Percentiles rank a stretch among this genome's conserved stretches.
These are phyloP conservation scores for Phytopythium helicoides DNA, from an alignment of 352 stramenopile species.

Conservation along the genomic window DNA sequence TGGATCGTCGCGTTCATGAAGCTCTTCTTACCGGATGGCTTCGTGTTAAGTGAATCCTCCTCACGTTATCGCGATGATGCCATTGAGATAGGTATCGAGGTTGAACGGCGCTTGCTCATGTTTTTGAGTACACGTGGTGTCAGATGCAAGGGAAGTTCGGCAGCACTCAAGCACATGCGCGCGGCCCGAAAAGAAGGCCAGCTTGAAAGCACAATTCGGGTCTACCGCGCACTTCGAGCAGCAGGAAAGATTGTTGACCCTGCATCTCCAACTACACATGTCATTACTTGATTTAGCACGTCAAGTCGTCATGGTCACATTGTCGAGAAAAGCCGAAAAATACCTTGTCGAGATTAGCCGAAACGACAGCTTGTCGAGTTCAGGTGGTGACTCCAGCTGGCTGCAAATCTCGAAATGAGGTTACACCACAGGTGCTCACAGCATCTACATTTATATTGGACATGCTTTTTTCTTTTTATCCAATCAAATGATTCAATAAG, in stretches of 20 bases:
- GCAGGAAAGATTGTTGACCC: neutral
- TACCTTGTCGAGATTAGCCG: no score
- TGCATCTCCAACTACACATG: neutral
- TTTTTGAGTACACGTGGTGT: slow-evolving; percentile 5
- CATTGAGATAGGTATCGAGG: neutral
- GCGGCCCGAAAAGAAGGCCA: neutral
- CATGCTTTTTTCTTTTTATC: no score
- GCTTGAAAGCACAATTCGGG: neutral
- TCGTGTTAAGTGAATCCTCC: neutral
- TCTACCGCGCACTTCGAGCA: slow-evolving; percentile 1
- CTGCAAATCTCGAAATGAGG: no score
- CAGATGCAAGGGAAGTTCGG: slow-evolving; percentile 2
- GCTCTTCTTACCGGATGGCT: slow-evolving; percentile 9
- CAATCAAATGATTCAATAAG: no score
- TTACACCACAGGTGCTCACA: no score
- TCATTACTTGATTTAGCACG: no score
- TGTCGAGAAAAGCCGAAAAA: no score
- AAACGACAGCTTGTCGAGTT: no score
- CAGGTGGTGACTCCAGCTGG: no score
- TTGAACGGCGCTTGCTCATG: slow-evolving; percentile 1
- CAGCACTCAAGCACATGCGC: slow-evolving; percentile 13
- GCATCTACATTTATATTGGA: no score
- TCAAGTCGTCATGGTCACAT: no score
- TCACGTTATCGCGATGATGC: slow-evolving; percentile 7
- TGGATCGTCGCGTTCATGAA: slow-evolving; percentile 14